A percentile compares a stretch with the other conserved stretches of the same genome.
These are phyloP conservation scores for Irpex sp. DNA, from an alignment of 1,284 basidiomycete genomes.

Conservation along the genomic window DNA sequence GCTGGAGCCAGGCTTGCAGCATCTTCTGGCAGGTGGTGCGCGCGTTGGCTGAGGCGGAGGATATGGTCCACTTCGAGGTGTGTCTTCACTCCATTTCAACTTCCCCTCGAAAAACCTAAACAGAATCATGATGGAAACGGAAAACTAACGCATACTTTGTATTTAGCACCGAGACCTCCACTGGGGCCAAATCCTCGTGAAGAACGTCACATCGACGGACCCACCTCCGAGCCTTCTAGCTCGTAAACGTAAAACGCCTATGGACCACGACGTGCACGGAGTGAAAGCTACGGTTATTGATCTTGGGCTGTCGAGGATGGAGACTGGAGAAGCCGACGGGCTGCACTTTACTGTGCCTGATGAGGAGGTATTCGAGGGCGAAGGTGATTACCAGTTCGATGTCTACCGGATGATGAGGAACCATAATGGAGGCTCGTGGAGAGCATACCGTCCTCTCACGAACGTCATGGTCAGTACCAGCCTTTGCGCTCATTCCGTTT, in stretches of 20 bases:
- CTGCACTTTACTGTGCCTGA: conserved; percentile 78
- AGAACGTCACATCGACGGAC: conserved; percentile 37
- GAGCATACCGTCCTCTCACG: conserved; percentile 71
- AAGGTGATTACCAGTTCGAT: conserved; percentile 88
- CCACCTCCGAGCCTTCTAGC: conserved; percentile 17
- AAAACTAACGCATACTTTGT: too few relatives aligned
- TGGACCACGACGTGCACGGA: conserved; percentile 61
- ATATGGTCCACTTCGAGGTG: conserved; percentile 83
- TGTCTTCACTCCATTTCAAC: conserved; percentile 16
- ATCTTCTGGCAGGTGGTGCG: conserved; percentile 89
- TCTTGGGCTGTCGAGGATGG: conserved; percentile 87
- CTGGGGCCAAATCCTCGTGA: conserved; percentile 95
- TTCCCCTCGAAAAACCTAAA: not conserved
- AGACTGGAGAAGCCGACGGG: conserved; percentile 44
- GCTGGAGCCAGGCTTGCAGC: conserved; percentile 85
- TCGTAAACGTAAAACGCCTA: conserved; percentile 32
- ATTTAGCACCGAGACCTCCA: conserved; percentile 93
- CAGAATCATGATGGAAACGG: too few relatives aligned
- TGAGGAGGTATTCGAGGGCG: conserved; percentile 79
- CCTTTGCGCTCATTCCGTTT: not conserved
- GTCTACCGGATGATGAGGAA: conserved; percentile 86
- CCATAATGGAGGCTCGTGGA: conserved; percentile 64
- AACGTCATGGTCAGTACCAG: conserved; percentile 77
- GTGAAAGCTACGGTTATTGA: conserved; percentile 88
- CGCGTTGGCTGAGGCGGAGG: conserved; percentile 77